Percentiles rank a stretch among this genome's conserved stretches.
Conservation (phyloP, 2,329 filamentous ascomycete species). For the Pleurostoma richardsiae region DNA sequence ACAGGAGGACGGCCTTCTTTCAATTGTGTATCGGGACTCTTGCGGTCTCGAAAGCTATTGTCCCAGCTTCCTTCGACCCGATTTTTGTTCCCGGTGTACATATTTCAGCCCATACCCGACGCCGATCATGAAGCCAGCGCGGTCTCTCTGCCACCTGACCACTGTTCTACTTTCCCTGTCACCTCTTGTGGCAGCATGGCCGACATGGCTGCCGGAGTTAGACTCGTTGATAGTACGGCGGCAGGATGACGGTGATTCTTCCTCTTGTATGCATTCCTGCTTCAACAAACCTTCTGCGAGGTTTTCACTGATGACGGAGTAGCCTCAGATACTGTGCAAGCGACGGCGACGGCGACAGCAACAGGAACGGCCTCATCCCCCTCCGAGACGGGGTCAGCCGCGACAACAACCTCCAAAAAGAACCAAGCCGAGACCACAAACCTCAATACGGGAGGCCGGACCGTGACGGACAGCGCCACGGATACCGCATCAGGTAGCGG, state of each 20-base stretch:
- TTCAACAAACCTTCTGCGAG: conserved; percentile 4
- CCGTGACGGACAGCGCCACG: conserved; percentile 16
- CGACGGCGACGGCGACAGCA: conserved; percentile 12
- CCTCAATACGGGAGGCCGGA: conserved; percentile 31
- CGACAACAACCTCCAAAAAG: conserved; percentile 11
- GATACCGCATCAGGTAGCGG: conserved; percentile 17
- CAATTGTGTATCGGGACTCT: neutral
- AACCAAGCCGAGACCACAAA: conserved; percentile 26
- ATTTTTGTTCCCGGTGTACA: neutral
- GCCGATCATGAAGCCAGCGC: conserved; percentile 43
- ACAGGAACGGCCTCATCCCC: conserved; percentile 10
- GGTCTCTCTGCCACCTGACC: conserved; percentile 28
- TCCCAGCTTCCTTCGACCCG: neutral
- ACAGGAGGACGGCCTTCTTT: neutral
- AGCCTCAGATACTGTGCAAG: conserved; percentile 8
- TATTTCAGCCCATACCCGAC: neutral
- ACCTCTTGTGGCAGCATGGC: conserved; percentile 50
- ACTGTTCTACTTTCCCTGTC: conserved; percentile 47
- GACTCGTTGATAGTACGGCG: conserved; percentile 48
- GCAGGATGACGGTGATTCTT: conserved; percentile 22
- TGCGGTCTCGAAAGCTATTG: neutral
- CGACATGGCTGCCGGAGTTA: conserved; percentile 47
- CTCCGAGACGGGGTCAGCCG: neutral
- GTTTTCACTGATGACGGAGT: conserved; percentile 1
- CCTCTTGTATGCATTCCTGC: conserved; percentile 6